Conservation (phyloP, 495 filamentous ascomycete species). For the Aspergillus diversus region DNA sequence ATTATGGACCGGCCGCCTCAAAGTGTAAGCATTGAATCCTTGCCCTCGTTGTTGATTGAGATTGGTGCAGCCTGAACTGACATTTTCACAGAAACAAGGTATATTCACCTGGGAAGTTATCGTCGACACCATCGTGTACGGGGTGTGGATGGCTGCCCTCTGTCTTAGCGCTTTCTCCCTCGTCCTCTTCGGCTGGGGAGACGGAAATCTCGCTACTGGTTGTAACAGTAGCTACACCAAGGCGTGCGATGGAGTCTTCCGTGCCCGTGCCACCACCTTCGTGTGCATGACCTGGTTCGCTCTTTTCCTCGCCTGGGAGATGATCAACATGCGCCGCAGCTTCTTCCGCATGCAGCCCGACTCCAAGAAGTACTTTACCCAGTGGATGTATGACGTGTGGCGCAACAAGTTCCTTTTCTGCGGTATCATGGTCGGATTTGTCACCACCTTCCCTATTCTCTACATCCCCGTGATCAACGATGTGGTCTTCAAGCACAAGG, state of each 20-base stretch:
- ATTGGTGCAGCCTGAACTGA: slow-evolving; percentile 28
- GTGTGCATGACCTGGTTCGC: slow-evolving; percentile 76
- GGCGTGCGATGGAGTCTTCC: slow-evolving; percentile 68
- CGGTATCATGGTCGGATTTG: slow-evolving; percentile 67
- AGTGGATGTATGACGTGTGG: slow-evolving; percentile 68
- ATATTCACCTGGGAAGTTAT: slow-evolving; percentile 73
- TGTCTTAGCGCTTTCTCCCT: slow-evolving; percentile 67
- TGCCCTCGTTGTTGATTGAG: slow-evolving; percentile 11
- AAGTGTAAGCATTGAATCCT: slow-evolving; percentile 40
- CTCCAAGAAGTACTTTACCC: slow-evolving; percentile 53
- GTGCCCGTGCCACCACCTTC: slow-evolving; percentile 71
- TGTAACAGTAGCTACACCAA: slow-evolving; percentile 64
- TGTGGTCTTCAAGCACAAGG: slow-evolving; percentile 69
- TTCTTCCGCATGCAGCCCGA: slow-evolving; percentile 70
- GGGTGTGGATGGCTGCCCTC: slow-evolving; percentile 69
- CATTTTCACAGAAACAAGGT: slow-evolving; percentile 57
- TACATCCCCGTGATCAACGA: slow-evolving; percentile 74
- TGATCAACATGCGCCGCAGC: slow-evolving; percentile 66
- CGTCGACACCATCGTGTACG: slow-evolving; percentile 70
- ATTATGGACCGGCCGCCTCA: slow-evolving; percentile 71
- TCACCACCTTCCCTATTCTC: slow-evolving; percentile 70
- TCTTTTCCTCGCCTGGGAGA: slow-evolving; percentile 75
- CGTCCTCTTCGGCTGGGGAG: slow-evolving; percentile 68
- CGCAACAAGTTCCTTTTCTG: slow-evolving; percentile 74
- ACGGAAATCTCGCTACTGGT: slow-evolving; percentile 62